phyloP scores from a whole-genome alignment of 306 rosid species.

The Prunus salicina region DNA sequence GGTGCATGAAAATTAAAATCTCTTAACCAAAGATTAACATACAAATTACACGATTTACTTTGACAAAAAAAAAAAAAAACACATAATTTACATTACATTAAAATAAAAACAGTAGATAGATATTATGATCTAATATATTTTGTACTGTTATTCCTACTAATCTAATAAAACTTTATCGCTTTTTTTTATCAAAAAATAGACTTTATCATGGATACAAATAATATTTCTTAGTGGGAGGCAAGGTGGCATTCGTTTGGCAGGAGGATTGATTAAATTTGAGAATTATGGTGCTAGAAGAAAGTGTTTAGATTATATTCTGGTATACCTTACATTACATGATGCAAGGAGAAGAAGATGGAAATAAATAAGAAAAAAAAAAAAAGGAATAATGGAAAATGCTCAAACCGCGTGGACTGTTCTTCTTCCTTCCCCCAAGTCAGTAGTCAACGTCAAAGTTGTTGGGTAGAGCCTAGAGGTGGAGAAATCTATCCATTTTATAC shows the following conservation, averaged over 20 bases:
- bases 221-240: neutral
- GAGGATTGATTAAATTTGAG: neutral
- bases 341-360: neutral
- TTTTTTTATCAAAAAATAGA: neutral
- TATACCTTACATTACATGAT: too few species aligned
- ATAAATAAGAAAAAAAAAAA: neutral
- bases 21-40: too few species aligned
- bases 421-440: neutral
- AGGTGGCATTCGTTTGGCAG: neutral
- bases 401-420: neutral
- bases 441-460: conserved; percentile 24
- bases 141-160: too few species aligned
- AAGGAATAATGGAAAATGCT: neutral
- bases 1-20: too few species aligned
- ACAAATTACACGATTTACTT: too few species aligned
- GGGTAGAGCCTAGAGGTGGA: neutral
- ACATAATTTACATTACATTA: too few species aligned
- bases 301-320: too few species aligned
- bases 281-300: neutral
- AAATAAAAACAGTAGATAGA: too few species aligned
- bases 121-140: too few species aligned
- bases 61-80: too few species aligned
- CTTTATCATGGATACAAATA: neutral
- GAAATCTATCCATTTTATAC: neutral
- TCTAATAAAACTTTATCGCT: too few species aligned